Evolutionary conservation across 2,329 filamentous ascomycete species (phyloP).

Genomic region (Monosporascus sp.): DNA sequence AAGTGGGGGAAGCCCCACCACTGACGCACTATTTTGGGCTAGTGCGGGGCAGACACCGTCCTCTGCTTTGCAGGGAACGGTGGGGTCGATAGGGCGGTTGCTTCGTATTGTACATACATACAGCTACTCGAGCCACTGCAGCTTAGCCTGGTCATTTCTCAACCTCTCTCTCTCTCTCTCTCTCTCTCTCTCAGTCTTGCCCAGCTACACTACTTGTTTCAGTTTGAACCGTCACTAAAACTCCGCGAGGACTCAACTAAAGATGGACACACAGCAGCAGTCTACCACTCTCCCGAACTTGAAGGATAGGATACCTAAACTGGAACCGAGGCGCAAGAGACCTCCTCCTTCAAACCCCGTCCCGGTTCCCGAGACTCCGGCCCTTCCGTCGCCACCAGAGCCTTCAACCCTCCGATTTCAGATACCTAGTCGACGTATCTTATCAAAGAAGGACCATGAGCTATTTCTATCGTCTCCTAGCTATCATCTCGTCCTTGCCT

Average conservation of each 20-base stretch:
- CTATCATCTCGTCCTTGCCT: constrained; percentile 70
- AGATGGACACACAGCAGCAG: constrained; percentile 18
- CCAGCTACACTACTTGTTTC: not conserved
- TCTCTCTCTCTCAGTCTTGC: not conserved
- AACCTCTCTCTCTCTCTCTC: not conserved
- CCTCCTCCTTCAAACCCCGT: constrained; percentile 45
- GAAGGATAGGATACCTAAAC: constrained; percentile 57
- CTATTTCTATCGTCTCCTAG: constrained; percentile 75
- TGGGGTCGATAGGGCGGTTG: not conserved
- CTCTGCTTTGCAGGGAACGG: not conserved
- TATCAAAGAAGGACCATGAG: constrained; percentile 75
- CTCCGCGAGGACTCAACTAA: not conserved
- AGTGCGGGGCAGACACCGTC: not conserved
- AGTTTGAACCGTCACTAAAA: not conserved
- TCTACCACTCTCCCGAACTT: constrained; percentile 38
- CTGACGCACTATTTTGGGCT: not conserved
- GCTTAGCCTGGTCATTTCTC: not conserved
- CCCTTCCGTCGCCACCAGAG: constrained; percentile 63
- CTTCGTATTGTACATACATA: not conserved
- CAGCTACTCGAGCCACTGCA: not conserved
- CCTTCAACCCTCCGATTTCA: constrained; percentile 56
- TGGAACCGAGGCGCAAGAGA: constrained; percentile 59
- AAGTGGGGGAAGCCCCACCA: not conserved
- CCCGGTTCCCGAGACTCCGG: constrained; percentile 70
- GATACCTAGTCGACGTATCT: constrained; percentile 69